Percentiles rank a stretch among this genome's conserved stretches.
These are phyloP conservation scores for Termitomyces sp. DNA, from an alignment of 768 basidiomycete species.

Conservation along the genomic window DNA sequence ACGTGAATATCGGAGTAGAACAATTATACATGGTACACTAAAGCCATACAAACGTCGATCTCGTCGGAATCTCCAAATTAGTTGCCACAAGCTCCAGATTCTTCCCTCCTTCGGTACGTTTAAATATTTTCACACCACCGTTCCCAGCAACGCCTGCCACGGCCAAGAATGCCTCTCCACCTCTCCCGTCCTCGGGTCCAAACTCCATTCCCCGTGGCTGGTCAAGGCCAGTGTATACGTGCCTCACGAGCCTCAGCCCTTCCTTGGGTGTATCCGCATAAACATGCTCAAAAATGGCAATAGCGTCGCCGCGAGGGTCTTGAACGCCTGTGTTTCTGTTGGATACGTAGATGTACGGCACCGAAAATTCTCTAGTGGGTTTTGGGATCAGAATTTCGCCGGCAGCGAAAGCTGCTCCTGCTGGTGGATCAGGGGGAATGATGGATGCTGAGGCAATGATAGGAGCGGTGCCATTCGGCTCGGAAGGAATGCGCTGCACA, in stretches of 20 bases:
- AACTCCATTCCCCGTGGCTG: slow-evolving; percentile 68
- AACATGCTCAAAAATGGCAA: slow-evolving; percentile 54
- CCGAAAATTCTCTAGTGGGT: slow-evolving; percentile 40
- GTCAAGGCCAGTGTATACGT: slow-evolving; percentile 60
- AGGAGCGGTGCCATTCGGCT: slow-evolving; percentile 45
- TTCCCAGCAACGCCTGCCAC: slow-evolving; percentile 49
- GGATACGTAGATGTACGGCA: slow-evolving; percentile 59
- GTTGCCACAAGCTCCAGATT: slow-evolving; percentile 47
- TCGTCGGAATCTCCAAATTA: slow-evolving; percentile 46
- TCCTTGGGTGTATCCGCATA: slow-evolving; percentile 16
- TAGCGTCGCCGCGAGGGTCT: slow-evolving; percentile 54
- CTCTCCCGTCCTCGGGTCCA: slow-evolving; percentile 39
- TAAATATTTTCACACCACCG: slow-evolving; percentile 51
- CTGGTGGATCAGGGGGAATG: slow-evolving; percentile 38
- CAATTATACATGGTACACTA: neutral
- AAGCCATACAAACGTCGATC: slow-evolving; percentile 52
- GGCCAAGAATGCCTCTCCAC: slow-evolving; percentile 48
- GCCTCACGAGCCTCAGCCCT: slow-evolving; percentile 31
- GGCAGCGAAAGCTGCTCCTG: slow-evolving; percentile 43
- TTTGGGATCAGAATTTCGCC: slow-evolving; percentile 63
- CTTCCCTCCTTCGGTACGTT: slow-evolving; percentile 46
- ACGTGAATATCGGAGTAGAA: too few relatives aligned
- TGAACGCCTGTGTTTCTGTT: slow-evolving; percentile 56
- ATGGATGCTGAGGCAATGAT: slow-evolving; percentile 49
- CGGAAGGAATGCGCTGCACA: slow-evolving; percentile 51